These are phyloP conservation scores for Primulina tabacum DNA, from an alignment of 257 asterid genomes.

Conservation along the genomic window DNA sequence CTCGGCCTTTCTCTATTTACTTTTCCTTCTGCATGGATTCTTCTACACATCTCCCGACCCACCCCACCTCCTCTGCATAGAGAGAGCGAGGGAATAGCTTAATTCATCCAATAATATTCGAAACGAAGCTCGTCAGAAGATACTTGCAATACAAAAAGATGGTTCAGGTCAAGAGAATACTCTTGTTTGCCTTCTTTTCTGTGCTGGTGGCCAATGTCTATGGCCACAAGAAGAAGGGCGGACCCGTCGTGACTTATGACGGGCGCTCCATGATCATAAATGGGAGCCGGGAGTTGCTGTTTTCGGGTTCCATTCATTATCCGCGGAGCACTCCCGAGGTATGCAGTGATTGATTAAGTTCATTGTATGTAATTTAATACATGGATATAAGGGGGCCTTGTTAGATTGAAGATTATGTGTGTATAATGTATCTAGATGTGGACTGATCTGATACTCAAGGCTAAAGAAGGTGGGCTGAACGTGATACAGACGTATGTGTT, in stretches of 20 bases:
- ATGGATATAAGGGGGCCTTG: too few species aligned
- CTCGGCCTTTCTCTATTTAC: conserved; percentile 14
- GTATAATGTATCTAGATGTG: conserved; percentile 54
- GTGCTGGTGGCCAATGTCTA: conserved; percentile 22
- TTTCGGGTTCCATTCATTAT: conserved; percentile 90
- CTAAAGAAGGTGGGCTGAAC: conserved; percentile 79
- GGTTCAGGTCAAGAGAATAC: conserved; percentile 17
- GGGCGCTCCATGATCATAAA: conserved; percentile 64
- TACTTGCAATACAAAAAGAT: conserved; percentile 10
- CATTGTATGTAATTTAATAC: neutral
- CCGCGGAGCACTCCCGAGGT: conserved; percentile 84
- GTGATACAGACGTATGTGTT: conserved; percentile 77
- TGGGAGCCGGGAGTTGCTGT: conserved; percentile 66
- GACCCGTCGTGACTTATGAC: conserved; percentile 52
- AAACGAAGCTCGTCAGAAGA: conserved; percentile 11
- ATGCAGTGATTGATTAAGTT: neutral
- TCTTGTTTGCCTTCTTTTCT: conserved; percentile 27
- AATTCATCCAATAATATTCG: too few species aligned
- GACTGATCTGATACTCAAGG: conserved; percentile 57
- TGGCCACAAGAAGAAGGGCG: conserved; percentile 13
- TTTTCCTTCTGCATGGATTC: conserved; percentile 25
- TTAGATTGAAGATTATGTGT: neutral
- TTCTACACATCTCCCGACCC: conserved; percentile 30
- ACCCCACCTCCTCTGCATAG: conserved; percentile 20
- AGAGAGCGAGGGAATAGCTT: neutral